Conservation (phyloP, 495 filamentous ascomycete species). For the Penicillium parvum region DNA sequence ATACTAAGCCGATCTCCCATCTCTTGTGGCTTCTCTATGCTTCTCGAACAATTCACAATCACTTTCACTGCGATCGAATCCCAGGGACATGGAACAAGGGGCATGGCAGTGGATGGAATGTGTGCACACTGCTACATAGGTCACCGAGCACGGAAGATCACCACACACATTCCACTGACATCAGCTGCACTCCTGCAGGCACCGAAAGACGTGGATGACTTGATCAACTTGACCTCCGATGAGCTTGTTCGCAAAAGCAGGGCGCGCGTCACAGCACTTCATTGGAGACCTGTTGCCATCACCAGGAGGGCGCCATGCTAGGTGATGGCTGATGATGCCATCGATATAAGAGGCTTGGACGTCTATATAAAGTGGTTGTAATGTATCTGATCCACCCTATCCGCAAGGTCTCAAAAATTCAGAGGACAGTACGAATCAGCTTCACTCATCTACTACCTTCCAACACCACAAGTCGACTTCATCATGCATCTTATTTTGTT, state of each 20-base stretch:
- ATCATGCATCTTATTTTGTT: constrained; percentile 9
- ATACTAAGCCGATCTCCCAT: too few relatives aligned
- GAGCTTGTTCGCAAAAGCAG: not conserved
- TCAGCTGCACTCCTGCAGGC: not conserved
- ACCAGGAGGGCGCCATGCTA: not conserved
- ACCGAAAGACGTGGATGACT: not conserved
- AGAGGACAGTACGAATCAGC: not conserved
- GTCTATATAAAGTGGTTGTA: not conserved
- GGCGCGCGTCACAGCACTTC: not conserved
- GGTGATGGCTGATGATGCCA: not conserved
- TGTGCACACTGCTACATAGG: too few relatives aligned
- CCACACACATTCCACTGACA: constrained; percentile 17
- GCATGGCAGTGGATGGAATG: not conserved
- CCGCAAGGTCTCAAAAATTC: not conserved
- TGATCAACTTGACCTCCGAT: not conserved
- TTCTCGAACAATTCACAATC: not conserved
- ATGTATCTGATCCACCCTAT: not conserved
- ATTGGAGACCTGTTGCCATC: not conserved
- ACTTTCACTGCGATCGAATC: too few relatives aligned
- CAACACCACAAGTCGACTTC: not conserved
- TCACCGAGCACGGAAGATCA: constrained; percentile 1
- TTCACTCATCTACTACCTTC: too few relatives aligned
- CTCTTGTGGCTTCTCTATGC: not conserved
- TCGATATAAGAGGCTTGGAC: not conserved
- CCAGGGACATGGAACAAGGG: constrained; percentile 5